phyloP scores from a whole-genome alignment of 2,329 filamentous ascomycete species.

The Pseudogymnoascus sp. region DNA sequence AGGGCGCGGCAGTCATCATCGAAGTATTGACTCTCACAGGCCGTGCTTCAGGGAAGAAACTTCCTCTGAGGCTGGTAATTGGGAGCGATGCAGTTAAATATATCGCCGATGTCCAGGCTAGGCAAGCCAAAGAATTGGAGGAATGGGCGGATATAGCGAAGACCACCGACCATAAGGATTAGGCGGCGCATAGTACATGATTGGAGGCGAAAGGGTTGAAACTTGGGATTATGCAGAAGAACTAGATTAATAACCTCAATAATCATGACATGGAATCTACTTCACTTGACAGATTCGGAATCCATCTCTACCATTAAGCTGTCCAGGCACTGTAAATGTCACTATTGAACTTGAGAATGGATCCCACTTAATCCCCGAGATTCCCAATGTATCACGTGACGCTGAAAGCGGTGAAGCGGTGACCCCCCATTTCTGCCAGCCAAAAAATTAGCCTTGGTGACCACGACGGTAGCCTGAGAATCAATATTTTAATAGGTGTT shows the following conservation, averaged over 20 bases:
- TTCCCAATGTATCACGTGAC: background rate
- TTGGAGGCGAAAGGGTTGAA: background rate
- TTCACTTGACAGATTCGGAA: background rate
- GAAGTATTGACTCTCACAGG: constrained; percentile 30
- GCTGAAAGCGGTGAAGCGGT: constrained; percentile 1
- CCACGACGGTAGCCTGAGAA: background rate
- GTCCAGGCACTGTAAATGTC: background rate
- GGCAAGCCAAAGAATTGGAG: constrained; percentile 16
- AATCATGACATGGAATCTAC: background rate
- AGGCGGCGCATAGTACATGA: background rate
- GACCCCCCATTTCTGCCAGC: constrained; percentile 5
- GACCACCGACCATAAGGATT: constrained; percentile 18
- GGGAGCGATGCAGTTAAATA: constrained; percentile 29
- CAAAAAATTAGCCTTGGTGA: background rate
- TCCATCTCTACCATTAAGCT: background rate
- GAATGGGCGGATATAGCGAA: constrained; percentile 19
- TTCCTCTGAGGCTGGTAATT: constrained; percentile 28
- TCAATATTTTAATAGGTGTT: background rate
- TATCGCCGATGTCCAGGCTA: constrained; percentile 25
- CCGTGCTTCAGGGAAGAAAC: constrained; percentile 27
- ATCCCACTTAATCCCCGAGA: background rate
- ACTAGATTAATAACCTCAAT: background rate
- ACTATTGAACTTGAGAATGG: background rate
- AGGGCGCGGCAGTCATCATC: constrained; percentile 32
- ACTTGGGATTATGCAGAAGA: background rate